phyloP scores from a whole-genome alignment of 1,139 yeast genomes.

The Magnusiomyces ingens region DNA sequence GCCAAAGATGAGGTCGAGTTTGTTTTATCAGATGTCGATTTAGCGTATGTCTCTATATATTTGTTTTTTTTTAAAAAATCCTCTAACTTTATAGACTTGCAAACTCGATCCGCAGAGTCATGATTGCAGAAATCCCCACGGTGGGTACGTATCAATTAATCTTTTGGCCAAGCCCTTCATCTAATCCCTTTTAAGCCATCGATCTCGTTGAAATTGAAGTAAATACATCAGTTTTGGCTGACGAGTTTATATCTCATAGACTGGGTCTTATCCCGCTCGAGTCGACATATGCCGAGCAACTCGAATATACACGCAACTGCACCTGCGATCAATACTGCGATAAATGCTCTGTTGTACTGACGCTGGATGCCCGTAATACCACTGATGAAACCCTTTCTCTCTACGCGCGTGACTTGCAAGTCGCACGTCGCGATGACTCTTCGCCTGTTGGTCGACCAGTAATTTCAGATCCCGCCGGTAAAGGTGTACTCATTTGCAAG shows the following conservation, averaged over 20 bases:
- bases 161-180: not conserved
- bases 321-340: conserved; percentile 97
- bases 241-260: conserved; percentile 90
- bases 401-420: conserved; percentile 70
- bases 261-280: conserved; percentile 85
- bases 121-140: conserved; percentile 96
- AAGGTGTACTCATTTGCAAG: conserved; percentile 86
- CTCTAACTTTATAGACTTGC: conserved; percentile 44
- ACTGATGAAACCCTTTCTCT: conserved; percentile 84
- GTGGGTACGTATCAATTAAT: conserved; percentile 25
- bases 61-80: not conserved
- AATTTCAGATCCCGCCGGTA: conserved; percentile 63
- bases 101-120: conserved; percentile 82
- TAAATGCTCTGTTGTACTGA: conserved; percentile 83
- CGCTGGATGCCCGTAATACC: conserved; percentile 81
- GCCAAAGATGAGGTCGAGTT: conserved; percentile 86
- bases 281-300: conserved; percentile 68
- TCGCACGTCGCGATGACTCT: conserved; percentile 26
- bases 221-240: conserved; percentile 92
- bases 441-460: conserved; percentile 65
- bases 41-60: conserved; percentile 41
- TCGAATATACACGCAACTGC: conserved; percentile 80
- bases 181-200: conserved; percentile 50
- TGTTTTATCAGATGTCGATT: conserved; percentile 78
- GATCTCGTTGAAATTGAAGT: conserved; percentile 92